phyloP scores from a whole-genome alignment of 179 eudicot species.

The Silene noctiflora region DNA sequence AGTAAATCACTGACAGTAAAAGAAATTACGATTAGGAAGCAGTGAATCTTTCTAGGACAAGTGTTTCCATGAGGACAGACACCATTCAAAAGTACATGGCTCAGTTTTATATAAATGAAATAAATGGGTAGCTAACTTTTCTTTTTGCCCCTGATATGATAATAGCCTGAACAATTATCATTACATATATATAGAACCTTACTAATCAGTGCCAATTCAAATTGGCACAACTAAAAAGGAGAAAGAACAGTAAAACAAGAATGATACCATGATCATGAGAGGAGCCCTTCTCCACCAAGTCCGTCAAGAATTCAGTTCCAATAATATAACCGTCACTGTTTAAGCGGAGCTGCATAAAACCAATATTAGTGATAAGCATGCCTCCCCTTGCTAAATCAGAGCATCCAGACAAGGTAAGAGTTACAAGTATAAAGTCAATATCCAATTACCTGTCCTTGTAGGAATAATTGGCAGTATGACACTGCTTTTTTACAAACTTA shows the following conservation, averaged over 20 bases:
- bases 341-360: slow-evolving; percentile 75
- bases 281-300: slow-evolving; percentile 86
- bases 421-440: neutral
- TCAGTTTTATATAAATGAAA: neutral
- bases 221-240: neutral
- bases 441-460: slow-evolving; percentile 1
- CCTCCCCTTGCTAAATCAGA: neutral
- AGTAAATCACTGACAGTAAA: neutral
- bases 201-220: neutral
- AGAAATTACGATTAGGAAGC: neutral
- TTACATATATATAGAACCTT: neutral
- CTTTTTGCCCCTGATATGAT: neutral
- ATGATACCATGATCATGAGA: slow-evolving; percentile 65
- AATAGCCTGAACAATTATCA: neutral
- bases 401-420: neutral
- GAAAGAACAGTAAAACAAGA: slow-evolving; percentile 6
- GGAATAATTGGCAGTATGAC: neutral
- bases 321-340: slow-evolving; percentile 63
- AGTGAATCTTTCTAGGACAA: neutral
- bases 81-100: neutral
- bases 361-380: slow-evolving; percentile 10
- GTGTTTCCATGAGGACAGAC: neutral
- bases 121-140: slow-evolving; percentile 3
- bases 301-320: slow-evolving; percentile 84
- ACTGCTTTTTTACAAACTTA: neutral